Base-by-base conservation (phyloP, 2,329 filamentous ascomycete species). In the Diaporthe ampelina region DNA sequence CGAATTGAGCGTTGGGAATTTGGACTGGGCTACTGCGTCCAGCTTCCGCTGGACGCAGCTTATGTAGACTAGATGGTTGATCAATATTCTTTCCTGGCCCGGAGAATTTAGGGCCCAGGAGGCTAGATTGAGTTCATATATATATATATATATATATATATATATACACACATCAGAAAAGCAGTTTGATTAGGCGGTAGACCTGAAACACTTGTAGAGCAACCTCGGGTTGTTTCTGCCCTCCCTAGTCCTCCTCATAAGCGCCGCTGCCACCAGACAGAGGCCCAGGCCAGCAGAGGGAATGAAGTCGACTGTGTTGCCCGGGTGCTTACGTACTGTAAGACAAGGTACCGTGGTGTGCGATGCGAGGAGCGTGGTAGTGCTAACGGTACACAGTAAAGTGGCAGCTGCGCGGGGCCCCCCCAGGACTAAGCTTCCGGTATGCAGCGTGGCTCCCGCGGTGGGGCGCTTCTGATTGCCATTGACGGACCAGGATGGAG, bases 401-500 rank as follows among this genome's bases (percentile, higher is more conserved):
- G 35, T 40, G 37, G 58, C 24, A 63, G 58, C 32, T 45, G n/a
- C 37, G 37, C 58, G 37, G 24, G 58, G 58, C 35, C 37, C n/a
- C n/a, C 37, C 40, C n/a, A 48, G 40, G 40, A 48, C 24, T 65
- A 65, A 65, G 59, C 59, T 65, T 65, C 59, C 59, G 59, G 40
- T 48, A 48, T 48, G 59, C 40, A 67, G 63, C 48, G 45, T 68
- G 32, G 63, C 48, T 68, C 63, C 63, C 63, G 63, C 48, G 52
- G 63, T 68, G 63, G 63, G 63, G 63, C 48, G 29, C 11, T 50
- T 68, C 63, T 68, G 63, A 68, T 68, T 68, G 63, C 48, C 63
- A 68, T 54, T 24, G 32, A 68, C 48, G n/a, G 32, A 40, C 63
- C 63, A 54, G 63, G 63, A 24, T 40, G 11, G 17, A 40, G 32